These are phyloP conservation scores for Talaromyces piceae DNA, from an alignment of 2,329 filamentous ascomycete species.

Conservation along the genomic window DNA sequence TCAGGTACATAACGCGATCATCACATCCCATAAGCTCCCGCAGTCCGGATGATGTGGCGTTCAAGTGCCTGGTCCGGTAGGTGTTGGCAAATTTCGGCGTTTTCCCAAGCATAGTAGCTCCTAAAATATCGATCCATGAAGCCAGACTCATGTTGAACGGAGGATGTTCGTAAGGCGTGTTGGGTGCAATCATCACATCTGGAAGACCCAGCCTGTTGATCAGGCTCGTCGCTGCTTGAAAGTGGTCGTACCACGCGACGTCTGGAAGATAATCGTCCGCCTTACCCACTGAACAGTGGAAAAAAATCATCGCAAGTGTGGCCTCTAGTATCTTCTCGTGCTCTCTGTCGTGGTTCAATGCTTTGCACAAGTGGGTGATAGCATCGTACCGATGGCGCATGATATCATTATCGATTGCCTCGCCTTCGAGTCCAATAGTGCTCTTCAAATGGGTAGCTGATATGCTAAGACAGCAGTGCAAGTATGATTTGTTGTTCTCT, in stretches of 20 bases:
- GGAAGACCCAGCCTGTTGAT: constrained; percentile 80
- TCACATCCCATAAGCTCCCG: constrained; percentile 96
- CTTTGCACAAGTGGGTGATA: constrained; percentile 76
- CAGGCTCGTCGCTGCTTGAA: constrained; percentile 79
- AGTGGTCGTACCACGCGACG: constrained; percentile 95
- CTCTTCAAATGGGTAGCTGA: constrained; percentile 88
- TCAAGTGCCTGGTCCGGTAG: constrained; percentile 89
- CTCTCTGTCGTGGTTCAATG: constrained; percentile 70
- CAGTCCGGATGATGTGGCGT: constrained; percentile 60
- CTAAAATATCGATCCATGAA: constrained; percentile 94
- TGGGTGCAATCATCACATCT: constrained; percentile 54
- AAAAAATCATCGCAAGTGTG: constrained; percentile 90
- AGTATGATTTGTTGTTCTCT: constrained; percentile 83
- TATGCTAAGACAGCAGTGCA: constrained; percentile 92
- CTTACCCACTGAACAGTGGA: constrained; percentile 85
- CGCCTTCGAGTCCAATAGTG: constrained; percentile 56
- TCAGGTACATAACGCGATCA: constrained; percentile 94
- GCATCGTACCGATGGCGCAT: constrained; percentile 87
- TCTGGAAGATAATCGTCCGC: constrained; percentile 78
- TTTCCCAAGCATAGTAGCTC: constrained; percentile 80
- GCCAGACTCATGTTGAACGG: constrained; percentile 89
- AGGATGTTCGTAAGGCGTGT: constrained; percentile 55
- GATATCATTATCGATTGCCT: constrained; percentile 82
- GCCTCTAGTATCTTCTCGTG: constrained; percentile 87
- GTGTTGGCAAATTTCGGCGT: constrained; percentile 85